Percentiles rank a stretch among this genome's conserved stretches.
These are phyloP conservation scores for Handroanthus guayacan DNA, from an alignment of 257 asterid genomes.

Conservation along the genomic window DNA sequence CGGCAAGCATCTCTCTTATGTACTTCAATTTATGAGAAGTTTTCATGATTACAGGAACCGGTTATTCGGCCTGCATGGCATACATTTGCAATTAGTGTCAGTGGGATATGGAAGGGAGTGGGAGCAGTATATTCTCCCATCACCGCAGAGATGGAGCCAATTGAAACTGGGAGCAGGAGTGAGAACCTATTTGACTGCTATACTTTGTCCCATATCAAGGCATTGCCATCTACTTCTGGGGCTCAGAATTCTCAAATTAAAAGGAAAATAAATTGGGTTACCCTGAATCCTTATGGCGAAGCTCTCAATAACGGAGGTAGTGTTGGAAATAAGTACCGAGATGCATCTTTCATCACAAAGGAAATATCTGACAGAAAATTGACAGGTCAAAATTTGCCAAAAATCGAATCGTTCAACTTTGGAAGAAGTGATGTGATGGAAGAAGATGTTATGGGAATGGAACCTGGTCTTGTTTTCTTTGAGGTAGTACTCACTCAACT, in stretches of 20 bases:
- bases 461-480: slow-evolving; percentile 95
- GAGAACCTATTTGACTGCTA: slow-evolving; percentile 92
- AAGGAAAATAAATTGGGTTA: slow-evolving; percentile 84
- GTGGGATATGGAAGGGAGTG: slow-evolving; percentile 99
- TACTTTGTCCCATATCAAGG: slow-evolving; percentile 67
- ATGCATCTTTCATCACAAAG: slow-evolving; percentile 36
- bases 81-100: slow-evolving; percentile 90
- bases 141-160: slow-evolving; percentile 98
- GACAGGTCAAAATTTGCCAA: slow-evolving; percentile 56
- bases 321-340: slow-evolving; percentile 35
- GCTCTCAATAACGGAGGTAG: slow-evolving; percentile 51
- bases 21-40: not conserved
- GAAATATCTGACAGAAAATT: slow-evolving; percentile 40
- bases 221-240: slow-evolving; percentile 57
- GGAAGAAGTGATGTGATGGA: slow-evolving; percentile 89
- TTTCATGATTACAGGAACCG: slow-evolving; percentile 73
- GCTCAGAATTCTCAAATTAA: slow-evolving; percentile 61
- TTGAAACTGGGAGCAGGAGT: slow-evolving; percentile 74
- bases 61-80: slow-evolving; percentile 91
- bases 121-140: slow-evolving; percentile 96
- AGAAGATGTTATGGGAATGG: slow-evolving; percentile 94
- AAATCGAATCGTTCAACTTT: slow-evolving; percentile 80
- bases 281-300: slow-evolving; percentile 90
- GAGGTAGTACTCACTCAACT: slow-evolving; percentile 63
- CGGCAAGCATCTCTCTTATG: slow-evolving; percentile 1